Conservation (phyloP, 371 early-diverging fungal genomes). For the Syncephalis plumigaleata region DNA sequence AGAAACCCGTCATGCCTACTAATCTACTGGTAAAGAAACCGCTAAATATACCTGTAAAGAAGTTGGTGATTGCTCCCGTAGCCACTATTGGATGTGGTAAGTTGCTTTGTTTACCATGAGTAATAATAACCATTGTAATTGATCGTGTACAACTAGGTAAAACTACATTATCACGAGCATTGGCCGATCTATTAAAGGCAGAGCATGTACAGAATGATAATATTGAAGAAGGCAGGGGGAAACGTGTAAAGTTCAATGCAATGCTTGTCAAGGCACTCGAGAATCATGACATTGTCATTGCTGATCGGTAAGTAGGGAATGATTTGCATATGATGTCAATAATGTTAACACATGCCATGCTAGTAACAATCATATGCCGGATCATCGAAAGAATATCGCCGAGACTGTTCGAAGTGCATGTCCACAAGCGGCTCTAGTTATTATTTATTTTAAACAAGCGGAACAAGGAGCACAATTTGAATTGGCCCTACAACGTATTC, state of each 20-base stretch:
- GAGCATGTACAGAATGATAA: constrained; percentile 61
- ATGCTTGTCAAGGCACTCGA: constrained; percentile 25
- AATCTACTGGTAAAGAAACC: not conserved
- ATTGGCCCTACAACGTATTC: constrained; percentile 25
- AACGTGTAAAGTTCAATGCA: constrained; percentile 24
- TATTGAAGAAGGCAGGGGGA: constrained; percentile 25
- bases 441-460: constrained; percentile 46
- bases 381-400: constrained; percentile 30
- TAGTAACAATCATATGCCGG: constrained; percentile 41
- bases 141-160: constrained; percentile 18
- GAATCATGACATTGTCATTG: constrained; percentile 29
- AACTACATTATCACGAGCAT: constrained; percentile 37
- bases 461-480: constrained; percentile 13
- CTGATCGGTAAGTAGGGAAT: constrained; percentile 21
- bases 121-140: not conserved
- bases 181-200: constrained; percentile 30
- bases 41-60: constrained; percentile 10
- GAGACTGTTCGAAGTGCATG: constrained; percentile 18
- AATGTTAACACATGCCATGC: constrained; percentile 7
- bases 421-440: constrained; percentile 39
- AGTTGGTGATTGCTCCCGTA: constrained; percentile 48
- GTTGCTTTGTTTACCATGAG: not conserved
- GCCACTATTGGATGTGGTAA: constrained; percentile 52
- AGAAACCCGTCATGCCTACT: not conserved
- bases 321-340: constrained; percentile 5